Evolutionary conservation across 345 rosid genomes (phyloP).

Genomic region (Citrus unshiu): DNA sequence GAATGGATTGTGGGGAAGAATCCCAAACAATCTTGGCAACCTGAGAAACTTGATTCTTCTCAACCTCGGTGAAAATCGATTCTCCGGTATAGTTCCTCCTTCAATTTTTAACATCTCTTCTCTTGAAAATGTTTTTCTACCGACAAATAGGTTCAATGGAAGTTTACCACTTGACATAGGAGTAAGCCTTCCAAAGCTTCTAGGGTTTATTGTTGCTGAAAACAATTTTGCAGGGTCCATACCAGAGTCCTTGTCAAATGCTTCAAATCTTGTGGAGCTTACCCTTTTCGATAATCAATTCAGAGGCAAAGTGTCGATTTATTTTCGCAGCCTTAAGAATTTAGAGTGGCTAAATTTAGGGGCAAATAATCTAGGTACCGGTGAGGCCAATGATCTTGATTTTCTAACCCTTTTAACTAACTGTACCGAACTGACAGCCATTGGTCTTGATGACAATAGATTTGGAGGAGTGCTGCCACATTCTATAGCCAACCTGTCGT

Average conservation of each 20-base stretch:
- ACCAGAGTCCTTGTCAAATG: conserved; percentile 23
- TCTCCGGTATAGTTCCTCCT: conserved; percentile 16
- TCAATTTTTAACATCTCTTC: conserved; percentile 19
- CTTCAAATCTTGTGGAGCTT: background rate
- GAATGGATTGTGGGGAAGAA: background rate
- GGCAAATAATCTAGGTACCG: background rate
- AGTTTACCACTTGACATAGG: conserved; percentile 1
- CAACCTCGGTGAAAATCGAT: accelerated
- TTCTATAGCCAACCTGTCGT: conserved; percentile 10
- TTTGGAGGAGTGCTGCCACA: background rate
- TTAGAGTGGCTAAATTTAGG: background rate
- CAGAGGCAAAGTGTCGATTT: background rate
- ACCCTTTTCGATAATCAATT: accelerated
- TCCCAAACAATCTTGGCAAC: background rate
- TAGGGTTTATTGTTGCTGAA: accelerated
- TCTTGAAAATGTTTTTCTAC: accelerated
- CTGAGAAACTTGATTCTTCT: background rate
- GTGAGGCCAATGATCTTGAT: background rate
- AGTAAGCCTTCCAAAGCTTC: conserved; percentile 16
- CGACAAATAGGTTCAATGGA: background rate
- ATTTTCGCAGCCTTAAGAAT: background rate
- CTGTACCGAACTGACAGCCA: too few species aligned
- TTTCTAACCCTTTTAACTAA: too few species aligned
- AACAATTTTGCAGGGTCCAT: conserved; percentile 20
- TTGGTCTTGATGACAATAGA: too few species aligned